Evolutionary conservation across 306 rosid species (phyloP).

Genomic region (Glycine soja): DNA sequence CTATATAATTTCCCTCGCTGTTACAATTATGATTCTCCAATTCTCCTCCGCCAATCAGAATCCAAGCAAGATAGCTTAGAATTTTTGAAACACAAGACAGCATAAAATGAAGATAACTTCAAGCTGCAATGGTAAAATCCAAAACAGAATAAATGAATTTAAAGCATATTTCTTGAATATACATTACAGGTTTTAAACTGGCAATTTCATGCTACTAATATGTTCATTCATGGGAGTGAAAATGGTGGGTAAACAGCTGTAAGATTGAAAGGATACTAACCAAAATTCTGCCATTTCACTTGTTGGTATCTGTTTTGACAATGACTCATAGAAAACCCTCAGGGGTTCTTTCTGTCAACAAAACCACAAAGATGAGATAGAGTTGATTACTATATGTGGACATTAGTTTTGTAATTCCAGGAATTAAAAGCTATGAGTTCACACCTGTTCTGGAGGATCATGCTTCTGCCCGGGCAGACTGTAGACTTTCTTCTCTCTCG

Average conservation of each 20-base stretch:
- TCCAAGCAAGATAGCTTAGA: neutral
- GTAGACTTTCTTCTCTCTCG: slow-evolving; percentile 78
- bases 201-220: neutral
- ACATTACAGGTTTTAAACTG: neutral
- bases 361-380: slow-evolving; percentile 36
- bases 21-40: no score
- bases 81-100: neutral
- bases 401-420: slow-evolving; percentile 35
- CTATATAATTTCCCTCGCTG: no score
- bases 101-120: neutral
- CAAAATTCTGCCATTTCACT: slow-evolving; percentile 97
- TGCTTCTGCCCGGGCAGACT: slow-evolving; percentile 83
- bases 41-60: neutral
- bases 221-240: neutral
- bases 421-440: slow-evolving; percentile 11
- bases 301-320: slow-evolving; percentile 85
- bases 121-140: neutral
- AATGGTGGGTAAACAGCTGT: neutral
- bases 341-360: slow-evolving; percentile 89
- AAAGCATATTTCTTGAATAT: neutral
- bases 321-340: slow-evolving; percentile 85
- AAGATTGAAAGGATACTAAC: slow-evolving; percentile 50
- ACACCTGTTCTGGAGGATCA: slow-evolving; percentile 95
- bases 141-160: slow-evolving; percentile 2
- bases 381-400: slow-evolving; percentile 12